Conservation (phyloP, 495 filamentous ascomycete genomes). For the Elaphomyces granulatus region DNA sequence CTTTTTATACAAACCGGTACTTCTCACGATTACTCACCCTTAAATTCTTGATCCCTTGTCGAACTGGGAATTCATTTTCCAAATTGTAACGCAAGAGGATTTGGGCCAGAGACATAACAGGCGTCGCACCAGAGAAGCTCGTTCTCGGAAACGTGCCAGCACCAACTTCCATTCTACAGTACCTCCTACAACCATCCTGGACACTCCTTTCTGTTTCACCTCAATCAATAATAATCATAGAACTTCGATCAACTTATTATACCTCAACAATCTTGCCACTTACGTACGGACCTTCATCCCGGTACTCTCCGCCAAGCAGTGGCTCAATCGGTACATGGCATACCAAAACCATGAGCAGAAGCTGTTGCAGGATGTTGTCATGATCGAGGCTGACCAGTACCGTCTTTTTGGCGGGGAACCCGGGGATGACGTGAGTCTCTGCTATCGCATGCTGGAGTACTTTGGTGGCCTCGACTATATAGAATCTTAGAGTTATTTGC, state of each 20-base stretch:
- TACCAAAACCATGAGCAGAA: conserved; percentile 24
- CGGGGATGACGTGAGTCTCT: conserved; percentile 31
- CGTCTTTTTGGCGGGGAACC: conserved; percentile 35
- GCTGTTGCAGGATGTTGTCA: conserved; percentile 5
- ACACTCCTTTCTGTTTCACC: conserved; percentile 9
- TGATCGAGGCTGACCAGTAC: conserved; percentile 24
- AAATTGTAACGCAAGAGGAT: conserved; percentile 1
- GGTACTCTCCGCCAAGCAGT: conserved; percentile 24
- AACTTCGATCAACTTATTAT: conserved; percentile 5
- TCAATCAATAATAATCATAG: conserved; percentile 8
- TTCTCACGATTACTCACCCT: too few relatives aligned
- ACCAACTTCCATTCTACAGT: conserved; percentile 4
- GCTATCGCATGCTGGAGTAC: conserved; percentile 35
- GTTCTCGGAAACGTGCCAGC: conserved; percentile 22
- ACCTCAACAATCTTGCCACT: neutral
- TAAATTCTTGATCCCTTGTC: too few relatives aligned
- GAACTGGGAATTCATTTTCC: neutral
- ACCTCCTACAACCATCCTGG: conserved; percentile 1
- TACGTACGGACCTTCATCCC: conserved; percentile 5
- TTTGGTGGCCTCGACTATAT: conserved; percentile 37
- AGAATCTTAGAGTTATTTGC: too few relatives aligned
- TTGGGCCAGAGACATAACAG: conserved; percentile 38
- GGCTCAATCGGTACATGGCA: conserved; percentile 28
- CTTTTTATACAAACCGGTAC: too few relatives aligned
- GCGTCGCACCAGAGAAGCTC: conserved; percentile 29